Conservation (phyloP, 2,329 filamentous ascomycete genomes). For the Dothideomycetes sp. region DNA sequence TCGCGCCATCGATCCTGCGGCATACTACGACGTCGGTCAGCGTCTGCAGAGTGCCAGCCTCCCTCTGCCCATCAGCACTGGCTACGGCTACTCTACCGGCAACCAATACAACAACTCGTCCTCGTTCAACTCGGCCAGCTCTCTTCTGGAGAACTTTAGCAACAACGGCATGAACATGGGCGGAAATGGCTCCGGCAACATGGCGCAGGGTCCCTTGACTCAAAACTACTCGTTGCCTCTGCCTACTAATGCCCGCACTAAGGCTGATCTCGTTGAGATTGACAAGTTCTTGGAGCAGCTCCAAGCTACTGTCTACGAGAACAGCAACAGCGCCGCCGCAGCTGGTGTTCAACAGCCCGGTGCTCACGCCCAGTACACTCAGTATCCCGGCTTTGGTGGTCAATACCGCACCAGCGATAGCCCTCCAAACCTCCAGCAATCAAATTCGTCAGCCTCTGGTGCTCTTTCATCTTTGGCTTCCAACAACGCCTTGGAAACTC, state of each 20-base stretch:
- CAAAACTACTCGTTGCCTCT: conserved; percentile 82
- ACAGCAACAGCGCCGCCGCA: conserved; percentile 62
- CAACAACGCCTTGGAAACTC: conserved; percentile 51
- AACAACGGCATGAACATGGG: conserved; percentile 14
- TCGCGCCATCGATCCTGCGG: conserved; percentile 76
- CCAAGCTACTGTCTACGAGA: conserved; percentile 93
- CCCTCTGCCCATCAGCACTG: conserved; percentile 27
- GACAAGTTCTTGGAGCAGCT: conserved; percentile 94
- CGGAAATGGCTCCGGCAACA: conserved; percentile 36
- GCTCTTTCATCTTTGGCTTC: conserved; percentile 31
- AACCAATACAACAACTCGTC: conserved; percentile 28
- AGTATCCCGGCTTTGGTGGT: conserved; percentile 29
- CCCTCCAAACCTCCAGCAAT: conserved; percentile 35
- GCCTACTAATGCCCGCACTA: conserved; percentile 80
- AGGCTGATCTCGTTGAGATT: conserved; percentile 87
- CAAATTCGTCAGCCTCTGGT: conserved; percentile 25
- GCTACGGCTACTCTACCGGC: conserved; percentile 30
- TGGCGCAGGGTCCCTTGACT: conserved; percentile 44
- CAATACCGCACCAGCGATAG: conserved; percentile 52
- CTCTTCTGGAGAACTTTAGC: conserved; percentile 27
- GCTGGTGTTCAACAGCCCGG: conserved; percentile 69
- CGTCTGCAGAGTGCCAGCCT: conserved; percentile 65
- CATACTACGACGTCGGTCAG: conserved; percentile 86
- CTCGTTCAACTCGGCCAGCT: conserved; percentile 19
- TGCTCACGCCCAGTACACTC: conserved; percentile 47